Evolutionary conservation across 495 filamentous ascomycete species (phyloP).

Genomic region (Friedmanniomyces simplex): DNA sequence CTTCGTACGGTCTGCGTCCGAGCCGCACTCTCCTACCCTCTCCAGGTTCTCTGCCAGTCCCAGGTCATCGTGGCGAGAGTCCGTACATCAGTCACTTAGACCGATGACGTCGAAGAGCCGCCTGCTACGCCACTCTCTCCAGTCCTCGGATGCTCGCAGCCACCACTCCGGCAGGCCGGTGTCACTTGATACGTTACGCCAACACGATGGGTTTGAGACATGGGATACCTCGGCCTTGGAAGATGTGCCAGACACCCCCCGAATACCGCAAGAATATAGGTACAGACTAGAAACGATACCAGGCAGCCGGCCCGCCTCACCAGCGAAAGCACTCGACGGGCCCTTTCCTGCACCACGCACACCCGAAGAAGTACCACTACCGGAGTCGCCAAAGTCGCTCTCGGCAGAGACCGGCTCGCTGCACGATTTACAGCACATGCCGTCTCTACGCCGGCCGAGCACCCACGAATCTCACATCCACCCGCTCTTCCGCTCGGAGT

Average conservation of each 20-base stretch:
- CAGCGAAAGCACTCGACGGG: conserved; percentile 30
- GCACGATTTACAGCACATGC: background rate
- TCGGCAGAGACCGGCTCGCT: conserved; percentile 10
- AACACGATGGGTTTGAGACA: conserved; percentile 50
- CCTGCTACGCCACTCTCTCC: conserved; percentile 5
- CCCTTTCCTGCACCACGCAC: conserved; percentile 11
- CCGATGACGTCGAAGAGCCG: conserved; percentile 12
- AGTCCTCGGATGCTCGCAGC: conserved; percentile 4
- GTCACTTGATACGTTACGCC: conserved; percentile 5
- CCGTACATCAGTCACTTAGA: conserved; percentile 7
- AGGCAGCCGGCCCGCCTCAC: conserved; percentile 39
- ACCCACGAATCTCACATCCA: conserved; percentile 63
- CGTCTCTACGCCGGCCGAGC: conserved; percentile 11
- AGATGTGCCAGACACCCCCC: conserved; percentile 41
- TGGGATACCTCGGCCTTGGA: conserved; percentile 60
- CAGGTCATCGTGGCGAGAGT: conserved; percentile 4
- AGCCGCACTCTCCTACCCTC: background rate
- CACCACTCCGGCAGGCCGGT: background rate
- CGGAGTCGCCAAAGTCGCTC: conserved; percentile 3
- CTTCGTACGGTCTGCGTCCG: background rate
- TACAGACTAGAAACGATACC: conserved; percentile 52
- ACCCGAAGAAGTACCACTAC: conserved; percentile 4
- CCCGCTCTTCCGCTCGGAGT: conserved; percentile 70
- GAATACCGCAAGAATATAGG: conserved; percentile 36
- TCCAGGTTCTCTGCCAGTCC: background rate